These are phyloP conservation scores for Poa annua DNA, from an alignment of 176 grass and related monocot species.

Conservation along the genomic window DNA sequence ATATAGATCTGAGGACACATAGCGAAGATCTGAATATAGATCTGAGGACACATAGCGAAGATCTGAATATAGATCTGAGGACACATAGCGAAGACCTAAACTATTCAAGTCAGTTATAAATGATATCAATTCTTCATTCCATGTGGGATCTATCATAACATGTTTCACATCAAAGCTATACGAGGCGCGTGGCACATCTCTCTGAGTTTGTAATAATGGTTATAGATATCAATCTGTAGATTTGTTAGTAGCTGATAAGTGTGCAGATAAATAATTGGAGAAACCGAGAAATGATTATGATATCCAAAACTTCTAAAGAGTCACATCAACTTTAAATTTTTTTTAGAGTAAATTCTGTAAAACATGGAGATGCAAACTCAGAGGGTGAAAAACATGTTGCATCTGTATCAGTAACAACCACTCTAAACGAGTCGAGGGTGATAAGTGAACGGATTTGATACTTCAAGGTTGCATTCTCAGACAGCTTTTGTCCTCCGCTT, in stretches of 20 bases:
- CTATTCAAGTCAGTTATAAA: constrained; percentile 17
- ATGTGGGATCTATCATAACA: constrained; percentile 1
- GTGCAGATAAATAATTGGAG: no score
- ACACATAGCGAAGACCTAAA: not conserved
- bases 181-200: not conserved
- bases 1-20: constrained; percentile 9
- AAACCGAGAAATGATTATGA: not conserved
- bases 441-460: constrained; percentile 7
- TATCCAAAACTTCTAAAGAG: constrained; percentile 11
- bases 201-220: not conserved
- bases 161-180: not conserved
- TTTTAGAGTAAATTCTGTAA: not conserved
- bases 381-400: constrained; percentile 11
- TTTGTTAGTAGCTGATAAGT: no score
- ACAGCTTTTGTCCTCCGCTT: not conserved
- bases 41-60: not conserved
- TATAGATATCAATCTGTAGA: not conserved
- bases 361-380: not conserved
- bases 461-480: not conserved
- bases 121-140: constrained; percentile 10
- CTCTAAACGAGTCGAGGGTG: not conserved
- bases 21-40: constrained; percentile 18
- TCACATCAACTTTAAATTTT: not conserved
- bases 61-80: constrained; percentile 18
- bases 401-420: not conserved